A percentile compares a stretch with the other conserved stretches of the same genome.
phyloP scores from a whole-genome alignment of 352 stramenopile species.

The Blastocystis sp. region DNA sequence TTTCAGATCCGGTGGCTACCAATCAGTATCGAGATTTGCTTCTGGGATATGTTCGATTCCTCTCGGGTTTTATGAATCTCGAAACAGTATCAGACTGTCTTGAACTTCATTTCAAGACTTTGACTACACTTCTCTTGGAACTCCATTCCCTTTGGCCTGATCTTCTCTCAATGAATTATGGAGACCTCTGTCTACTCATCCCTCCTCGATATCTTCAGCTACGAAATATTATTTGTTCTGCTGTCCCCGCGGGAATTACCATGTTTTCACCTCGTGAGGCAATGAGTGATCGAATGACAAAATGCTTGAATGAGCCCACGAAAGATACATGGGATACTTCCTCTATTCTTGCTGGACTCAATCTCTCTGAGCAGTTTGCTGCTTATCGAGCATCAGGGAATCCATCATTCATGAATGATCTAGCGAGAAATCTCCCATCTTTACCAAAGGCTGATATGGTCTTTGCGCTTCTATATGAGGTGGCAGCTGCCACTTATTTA shows the following conservation, averaged over 20 bases:
- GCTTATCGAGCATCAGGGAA: not conserved
- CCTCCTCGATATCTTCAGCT: slow-evolving; percentile 5
- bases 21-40: not conserved
- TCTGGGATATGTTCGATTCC: slow-evolving; percentile 25
- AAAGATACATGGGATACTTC: not conserved
- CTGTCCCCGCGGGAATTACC: not conserved
- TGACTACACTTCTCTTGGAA: slow-evolving; percentile 14
- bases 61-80: not conserved
- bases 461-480: slow-evolving; percentile 38
- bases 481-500: not conserved
- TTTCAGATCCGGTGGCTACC: not conserved
- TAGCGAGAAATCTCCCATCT: not conserved
- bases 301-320: not conserved
- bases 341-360: not conserved
- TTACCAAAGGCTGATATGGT: not conserved
- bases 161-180: slow-evolving; percentile 14
- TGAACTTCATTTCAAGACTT: not conserved
- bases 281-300: slow-evolving; percentile 12
- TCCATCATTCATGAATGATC: not conserved
- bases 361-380: not conserved
- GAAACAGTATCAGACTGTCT: not conserved
- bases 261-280: not conserved
- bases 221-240: slow-evolving; percentile 43
- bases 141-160: not conserved
- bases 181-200: slow-evolving; percentile 24